These are phyloP conservation scores for Oligophagozyma castellii DNA, from an alignment of 1,139 yeast genomes.

Conservation along the genomic window DNA sequence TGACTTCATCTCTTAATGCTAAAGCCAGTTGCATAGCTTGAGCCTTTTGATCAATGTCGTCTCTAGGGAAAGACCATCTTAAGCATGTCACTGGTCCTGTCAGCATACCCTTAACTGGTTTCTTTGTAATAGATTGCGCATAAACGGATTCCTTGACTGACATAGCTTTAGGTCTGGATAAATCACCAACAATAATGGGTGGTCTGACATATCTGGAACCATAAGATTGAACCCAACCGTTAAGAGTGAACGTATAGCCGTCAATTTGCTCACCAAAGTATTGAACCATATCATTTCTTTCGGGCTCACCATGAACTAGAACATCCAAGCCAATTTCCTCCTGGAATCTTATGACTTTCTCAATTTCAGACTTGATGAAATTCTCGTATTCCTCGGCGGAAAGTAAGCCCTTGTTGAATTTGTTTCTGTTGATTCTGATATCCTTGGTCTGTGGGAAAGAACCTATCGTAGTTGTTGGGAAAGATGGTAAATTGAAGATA, in stretches of 20 bases:
- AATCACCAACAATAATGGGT: conserved; percentile 97
- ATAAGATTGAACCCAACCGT: conserved; percentile 99
- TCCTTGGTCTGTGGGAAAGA: conserved; percentile 99
- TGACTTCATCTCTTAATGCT: conserved; percentile 97
- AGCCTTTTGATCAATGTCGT: conserved; percentile 83
- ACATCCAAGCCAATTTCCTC: conserved; percentile 97
- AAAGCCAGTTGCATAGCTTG: conserved; percentile 97
- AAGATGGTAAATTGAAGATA: conserved; percentile 84
- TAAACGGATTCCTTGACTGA: conserved; percentile 98
- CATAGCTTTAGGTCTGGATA: conserved; percentile 97
- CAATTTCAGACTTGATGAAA: conserved; percentile 94
- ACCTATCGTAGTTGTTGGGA: conserved; percentile 99
- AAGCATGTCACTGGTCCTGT: conserved; percentile 99
- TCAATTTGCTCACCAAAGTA: conserved; percentile 98
- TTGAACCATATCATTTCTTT: conserved; percentile 99
- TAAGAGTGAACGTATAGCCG: conserved; percentile 95
- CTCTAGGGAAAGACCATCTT: conserved; percentile 99
- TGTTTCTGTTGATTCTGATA: conserved; percentile 96
- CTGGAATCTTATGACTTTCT: conserved; percentile 93
- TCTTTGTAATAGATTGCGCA: conserved; percentile 90
- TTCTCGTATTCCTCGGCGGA: conserved; percentile 89
- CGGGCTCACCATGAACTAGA: conserved; percentile 99
- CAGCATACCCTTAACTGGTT: conserved; percentile 99
- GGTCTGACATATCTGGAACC: conserved; percentile 99
- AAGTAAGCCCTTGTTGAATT: conserved; percentile 91